Evolutionary conservation across 2,329 filamentous ascomycete genomes (phyloP).

Genomic region (Claviceps maximensis): DNA sequence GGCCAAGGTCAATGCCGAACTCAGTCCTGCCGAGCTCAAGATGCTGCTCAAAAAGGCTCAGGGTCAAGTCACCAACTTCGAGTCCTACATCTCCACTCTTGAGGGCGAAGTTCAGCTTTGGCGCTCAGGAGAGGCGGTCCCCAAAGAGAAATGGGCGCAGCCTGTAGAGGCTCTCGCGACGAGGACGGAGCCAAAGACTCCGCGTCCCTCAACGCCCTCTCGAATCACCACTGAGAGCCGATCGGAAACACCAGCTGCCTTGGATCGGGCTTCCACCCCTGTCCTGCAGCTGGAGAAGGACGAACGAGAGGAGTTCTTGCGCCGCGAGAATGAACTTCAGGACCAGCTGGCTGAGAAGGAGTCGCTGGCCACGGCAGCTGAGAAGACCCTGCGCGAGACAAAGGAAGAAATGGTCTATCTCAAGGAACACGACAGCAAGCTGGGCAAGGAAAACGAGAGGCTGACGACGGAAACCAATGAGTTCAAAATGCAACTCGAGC

Average conservation of each 20-base stretch:
- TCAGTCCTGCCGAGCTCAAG: constrained; percentile 93
- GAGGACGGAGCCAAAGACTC: constrained; percentile 29
- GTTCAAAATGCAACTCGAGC: constrained; percentile 92
- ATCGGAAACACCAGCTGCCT: constrained; percentile 49
- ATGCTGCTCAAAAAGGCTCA: constrained; percentile 84
- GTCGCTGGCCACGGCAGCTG: constrained; percentile 61
- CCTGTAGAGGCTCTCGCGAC: constrained; percentile 37
- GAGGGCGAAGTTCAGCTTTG: constrained; percentile 78
- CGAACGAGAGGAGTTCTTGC: constrained; percentile 88
- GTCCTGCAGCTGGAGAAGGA: constrained; percentile 87
- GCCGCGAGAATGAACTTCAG: constrained; percentile 91
- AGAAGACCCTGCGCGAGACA: constrained; percentile 68
- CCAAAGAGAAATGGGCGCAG: constrained; percentile 76
- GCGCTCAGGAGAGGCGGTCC: constrained; percentile 78
- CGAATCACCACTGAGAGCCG: constrained; percentile 42
- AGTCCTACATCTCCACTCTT: constrained; percentile 69
- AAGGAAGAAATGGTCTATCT: constrained; percentile 77
- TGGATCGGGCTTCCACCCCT: constrained; percentile 77
- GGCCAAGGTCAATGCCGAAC: constrained; percentile 97
- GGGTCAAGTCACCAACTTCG: constrained; percentile 75
- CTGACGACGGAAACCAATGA: constrained; percentile 79
- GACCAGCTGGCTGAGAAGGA: constrained; percentile 94
- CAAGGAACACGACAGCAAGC: constrained; percentile 73
- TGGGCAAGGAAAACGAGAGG: constrained; percentile 81
- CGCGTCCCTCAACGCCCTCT: constrained; percentile 40